Evolutionary conservation across 345 rosid genomes (phyloP).

Genomic region (Salix exigua): DNA sequence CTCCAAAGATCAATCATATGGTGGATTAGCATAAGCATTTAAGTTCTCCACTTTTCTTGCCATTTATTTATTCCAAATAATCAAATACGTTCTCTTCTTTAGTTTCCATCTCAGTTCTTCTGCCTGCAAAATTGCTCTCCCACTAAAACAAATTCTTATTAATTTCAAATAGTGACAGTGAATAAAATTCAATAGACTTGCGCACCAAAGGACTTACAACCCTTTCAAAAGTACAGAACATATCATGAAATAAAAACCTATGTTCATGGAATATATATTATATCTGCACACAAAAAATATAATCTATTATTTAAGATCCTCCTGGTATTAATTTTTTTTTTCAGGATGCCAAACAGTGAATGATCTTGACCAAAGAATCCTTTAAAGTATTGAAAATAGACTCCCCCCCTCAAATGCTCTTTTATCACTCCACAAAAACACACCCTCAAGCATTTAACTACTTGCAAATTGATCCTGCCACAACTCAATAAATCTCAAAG

Average conservation of each 20-base stretch:
- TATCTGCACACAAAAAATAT: neutral
- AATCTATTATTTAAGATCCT: neutral
- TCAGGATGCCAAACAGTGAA: neutral
- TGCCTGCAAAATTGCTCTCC: neutral
- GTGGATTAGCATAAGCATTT: neutral
- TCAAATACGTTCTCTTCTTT: neutral
- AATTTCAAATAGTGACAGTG: neutral
- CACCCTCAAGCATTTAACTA: neutral
- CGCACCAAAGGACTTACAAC: neutral
- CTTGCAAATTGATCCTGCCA: neutral
- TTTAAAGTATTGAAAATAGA: neutral
- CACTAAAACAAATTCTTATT: neutral
- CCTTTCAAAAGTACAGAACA: neutral
- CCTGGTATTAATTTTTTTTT: neutral
- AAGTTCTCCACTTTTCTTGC: neutral
- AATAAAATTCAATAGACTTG: neutral
- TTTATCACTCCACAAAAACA: neutral
- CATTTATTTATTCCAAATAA: neutral
- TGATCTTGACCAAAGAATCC: neutral
- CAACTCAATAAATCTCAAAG: neutral
- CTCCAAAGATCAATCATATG: neutral
- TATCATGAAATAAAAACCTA: neutral
- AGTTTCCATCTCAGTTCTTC: slow-evolving; percentile 1
- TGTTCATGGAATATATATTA: neutral
- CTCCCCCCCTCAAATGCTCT: neutral